Evolutionary conservation across 768 basidiomycete species (phyloP), one percentile per base, ranked within the genome.

Genomic region (Amanita muscaria): DNA sequence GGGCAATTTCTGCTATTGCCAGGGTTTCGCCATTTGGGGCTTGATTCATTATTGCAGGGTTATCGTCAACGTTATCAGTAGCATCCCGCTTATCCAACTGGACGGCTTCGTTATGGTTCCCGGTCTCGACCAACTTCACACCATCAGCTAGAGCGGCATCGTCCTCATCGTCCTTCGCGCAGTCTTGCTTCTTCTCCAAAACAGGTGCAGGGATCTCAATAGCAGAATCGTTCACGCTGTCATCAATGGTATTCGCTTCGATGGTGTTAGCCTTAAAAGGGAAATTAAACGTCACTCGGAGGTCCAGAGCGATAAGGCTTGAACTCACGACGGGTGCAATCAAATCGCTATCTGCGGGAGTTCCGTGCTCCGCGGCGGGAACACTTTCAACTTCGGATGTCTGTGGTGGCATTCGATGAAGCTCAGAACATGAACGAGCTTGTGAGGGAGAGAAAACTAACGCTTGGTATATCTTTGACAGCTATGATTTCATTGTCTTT

Each of bases 131-230:
- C 7, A n/a, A 19, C 10, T 23, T 21, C 12, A 31, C 21, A 12
- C 31, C 21, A 44, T 44, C 43, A 29, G 35, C 29, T 22, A 27
- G 29, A 19, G 12, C 36, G 31, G 21, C 18, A 19, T 23, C 44
- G 18, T 32, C 24, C 15, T 4, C 18, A 19, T 23, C 44, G 18
- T 32, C 24, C 15, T 4, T 25, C 27, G 27, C 27, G 12, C 12
- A 6, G 5, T 45, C 37, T 22, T 22, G 35, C 9, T 29, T 22
- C 36, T 45, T 19, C 19, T 45, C 44, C 35, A 39, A 39, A 19
- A 21, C 19, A 31, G 44, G 27, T 18, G 19, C 16, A 15, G 27
- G 29, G 21, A 46, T 39, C 14, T 46, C 44, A 39, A 46, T 46
- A 16, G 36, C 44, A 30, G 37, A 46, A 21, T 46, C 44, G 25